Conservation (phyloP, 2,329 filamentous ascomycete species). For the Pezicula carpinea region DNA sequence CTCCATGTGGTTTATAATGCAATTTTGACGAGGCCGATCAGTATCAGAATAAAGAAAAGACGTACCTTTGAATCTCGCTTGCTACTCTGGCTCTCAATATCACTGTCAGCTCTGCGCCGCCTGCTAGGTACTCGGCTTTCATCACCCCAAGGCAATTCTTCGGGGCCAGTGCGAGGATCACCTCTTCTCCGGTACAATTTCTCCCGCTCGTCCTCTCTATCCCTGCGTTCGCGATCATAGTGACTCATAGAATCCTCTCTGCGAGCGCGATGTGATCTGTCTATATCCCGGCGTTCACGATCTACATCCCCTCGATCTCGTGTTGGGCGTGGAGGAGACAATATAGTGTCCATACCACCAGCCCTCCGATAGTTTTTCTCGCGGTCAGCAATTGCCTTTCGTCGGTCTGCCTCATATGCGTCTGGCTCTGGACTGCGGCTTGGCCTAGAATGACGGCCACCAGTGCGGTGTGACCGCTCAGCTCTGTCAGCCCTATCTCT, state of each 20-base stretch:
- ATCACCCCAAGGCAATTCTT: slow-evolving; percentile 90
- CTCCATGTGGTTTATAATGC: too few relatives aligned
- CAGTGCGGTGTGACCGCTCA: slow-evolving; percentile 59
- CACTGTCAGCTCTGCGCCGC: slow-evolving; percentile 74
- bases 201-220: slow-evolving; percentile 87
- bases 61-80: slow-evolving; percentile 60
- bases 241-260: slow-evolving; percentile 59
- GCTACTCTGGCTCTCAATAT: slow-evolving; percentile 56
- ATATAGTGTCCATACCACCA: slow-evolving; percentile 60
- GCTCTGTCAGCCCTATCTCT: slow-evolving; percentile 46
- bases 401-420: slow-evolving; percentile 90
- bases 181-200: slow-evolving; percentile 76
- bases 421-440: slow-evolving; percentile 90
- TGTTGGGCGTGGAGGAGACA: slow-evolving; percentile 35
- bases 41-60: slow-evolving; percentile 1
- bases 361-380: slow-evolving; percentile 89
- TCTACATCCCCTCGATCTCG: slow-evolving; percentile 30
- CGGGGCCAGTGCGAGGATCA: slow-evolving; percentile 73
- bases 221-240: slow-evolving; percentile 82
- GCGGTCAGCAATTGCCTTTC: slow-evolving; percentile 87
- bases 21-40: not conserved
- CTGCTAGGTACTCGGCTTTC: slow-evolving; percentile 50
- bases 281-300: slow-evolving; percentile 36
- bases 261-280: slow-evolving; percentile 40
- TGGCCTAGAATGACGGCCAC: slow-evolving; percentile 53